Conservation (phyloP, 192 early-diverging fungal genomes). For the Coemansia sp. region DNA sequence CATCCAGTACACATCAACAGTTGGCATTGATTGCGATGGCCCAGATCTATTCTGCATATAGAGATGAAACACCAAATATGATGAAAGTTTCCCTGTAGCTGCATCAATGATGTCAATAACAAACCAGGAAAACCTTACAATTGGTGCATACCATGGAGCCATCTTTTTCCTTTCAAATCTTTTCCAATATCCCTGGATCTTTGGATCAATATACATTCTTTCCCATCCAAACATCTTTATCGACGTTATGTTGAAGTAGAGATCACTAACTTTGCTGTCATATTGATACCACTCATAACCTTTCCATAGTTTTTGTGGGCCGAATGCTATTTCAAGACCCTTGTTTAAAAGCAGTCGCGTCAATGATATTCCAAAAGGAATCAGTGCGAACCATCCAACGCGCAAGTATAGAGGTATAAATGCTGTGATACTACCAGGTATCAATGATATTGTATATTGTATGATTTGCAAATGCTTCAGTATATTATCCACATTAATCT, state of each 20-base stretch:
- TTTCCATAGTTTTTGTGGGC: conserved; percentile 1
- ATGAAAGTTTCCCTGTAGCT: neutral
- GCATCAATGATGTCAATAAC: neutral
- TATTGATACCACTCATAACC: neutral
- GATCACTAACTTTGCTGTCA: conserved; percentile 16
- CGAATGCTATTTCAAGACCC: neutral
- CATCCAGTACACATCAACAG: too few relatives aligned
- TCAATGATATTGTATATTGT: too few relatives aligned
- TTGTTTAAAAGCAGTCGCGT: neutral
- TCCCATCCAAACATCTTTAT: conserved; percentile 49
- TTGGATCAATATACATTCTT: conserved; percentile 14
- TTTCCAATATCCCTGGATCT: conserved; percentile 8
- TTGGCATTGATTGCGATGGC: too few relatives aligned
- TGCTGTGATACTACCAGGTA: too few relatives aligned
- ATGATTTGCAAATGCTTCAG: too few relatives aligned
- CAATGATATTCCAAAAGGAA: conserved; percentile 11
- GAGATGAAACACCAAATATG: conserved; percentile 15
- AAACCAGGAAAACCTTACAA: neutral
- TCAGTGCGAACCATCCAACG: conserved; percentile 19
- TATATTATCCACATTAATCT: too few relatives aligned
- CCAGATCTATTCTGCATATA: conserved; percentile 7
- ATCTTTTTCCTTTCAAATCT: conserved; percentile 2
- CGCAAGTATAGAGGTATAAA: conserved; percentile 18
- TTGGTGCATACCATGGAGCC: neutral
- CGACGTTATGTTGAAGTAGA: conserved; percentile 27